Base-by-base conservation (phyloP, 2,329 filamentous ascomycete genomes). In the Ophiostoma ips region DNA sequence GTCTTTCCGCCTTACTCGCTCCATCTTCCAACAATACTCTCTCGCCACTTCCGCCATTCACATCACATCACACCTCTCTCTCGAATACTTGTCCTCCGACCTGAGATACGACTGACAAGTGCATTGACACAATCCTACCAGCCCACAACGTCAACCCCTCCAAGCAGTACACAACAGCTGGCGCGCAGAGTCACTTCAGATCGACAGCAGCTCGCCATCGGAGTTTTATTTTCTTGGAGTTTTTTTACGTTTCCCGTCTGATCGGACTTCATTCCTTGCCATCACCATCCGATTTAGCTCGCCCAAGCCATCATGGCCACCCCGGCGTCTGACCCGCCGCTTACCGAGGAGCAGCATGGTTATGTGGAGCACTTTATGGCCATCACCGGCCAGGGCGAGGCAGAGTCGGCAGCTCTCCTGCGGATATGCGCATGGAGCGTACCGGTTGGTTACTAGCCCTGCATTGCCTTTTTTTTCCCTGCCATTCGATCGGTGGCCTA, bases 341-440 rank as follows among this genome's bases (percentile, higher is more conserved):
- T 95, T 61, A 84, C 83, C 47, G 69, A 81, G 55, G 76, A 76
- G 57, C 88, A 96, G 70, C 87, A 87, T 64, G 77, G 83, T 48
- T 84, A 87, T 44, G 77, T 98, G 24, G 82, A 94, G 59, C 90
- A 94, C 61, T 95, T 88, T 66, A 87, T 82, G 15, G 77, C 84
- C 48, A 84, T 98, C 47, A 96, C 92, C 24, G 81, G 89, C 58
- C 88, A 95, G 65, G 82, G 87, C 19, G 65, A 79, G 41, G 73
- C 79, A 40, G 80, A 86, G 52, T 88, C 92, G 2, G 72, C 95
- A 46, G 79, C 86, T 1, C 65, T 98, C 5, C 72, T 98, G 2
- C 77, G 83, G 57, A 75, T 88, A 55, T 95, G 88, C 51, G 83
- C 96, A 71, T 98, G 92, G 92, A 98, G 96, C 62, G 84, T 95